A percentile compares a stretch with the other conserved stretches of the same genome.
phyloP scores from a whole-genome alignment of 164 flowering plant genomes.

The Chimonanthus salicifolius region DNA sequence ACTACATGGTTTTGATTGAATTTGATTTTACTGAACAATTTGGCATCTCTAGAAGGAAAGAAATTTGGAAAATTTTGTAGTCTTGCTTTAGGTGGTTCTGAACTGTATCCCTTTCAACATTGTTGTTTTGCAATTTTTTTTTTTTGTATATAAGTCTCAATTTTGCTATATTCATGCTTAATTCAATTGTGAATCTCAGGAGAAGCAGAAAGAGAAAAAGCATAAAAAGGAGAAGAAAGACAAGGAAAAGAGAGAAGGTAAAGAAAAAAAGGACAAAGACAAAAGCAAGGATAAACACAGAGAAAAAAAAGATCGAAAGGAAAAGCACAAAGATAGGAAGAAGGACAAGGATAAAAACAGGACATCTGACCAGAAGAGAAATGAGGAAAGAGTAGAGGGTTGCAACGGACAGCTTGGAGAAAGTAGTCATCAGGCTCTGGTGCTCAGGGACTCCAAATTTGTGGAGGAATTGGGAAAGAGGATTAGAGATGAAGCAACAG shows the following conservation, averaged over 20 bases:
- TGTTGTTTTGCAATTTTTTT: too few relatives aligned
- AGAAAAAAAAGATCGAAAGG: slow-evolving; percentile 67
- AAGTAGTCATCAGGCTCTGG: slow-evolving; percentile 9
- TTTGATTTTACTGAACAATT: too few relatives aligned
- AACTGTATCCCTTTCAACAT: too few relatives aligned
- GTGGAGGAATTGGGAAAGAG: slow-evolving; percentile 43
- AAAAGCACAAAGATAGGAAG: slow-evolving; percentile 46
- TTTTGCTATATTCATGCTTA: background rate
- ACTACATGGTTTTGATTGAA: too few relatives aligned
- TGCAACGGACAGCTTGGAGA: slow-evolving; percentile 13
- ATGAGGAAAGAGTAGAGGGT: slow-evolving; percentile 12
- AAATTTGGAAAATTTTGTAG: too few relatives aligned
- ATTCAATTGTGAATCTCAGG: slow-evolving; percentile 38
- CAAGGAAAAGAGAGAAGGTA: slow-evolving; percentile 45
- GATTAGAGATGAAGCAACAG: slow-evolving; percentile 20
- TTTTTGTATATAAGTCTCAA: background rate
- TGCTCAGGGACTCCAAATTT: slow-evolving; percentile 31
- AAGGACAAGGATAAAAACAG: slow-evolving; percentile 38
- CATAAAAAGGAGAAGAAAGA: slow-evolving; percentile 50
- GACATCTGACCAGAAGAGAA: slow-evolving; percentile 20
- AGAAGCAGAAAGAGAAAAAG: slow-evolving; percentile 59
- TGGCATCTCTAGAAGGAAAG: too few relatives aligned
- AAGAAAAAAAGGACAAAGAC: slow-evolving; percentile 34
- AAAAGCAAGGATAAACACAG: slow-evolving; percentile 37
- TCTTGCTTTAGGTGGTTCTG: too few relatives aligned